Evolutionary conservation across 192 early-diverging fungal species (phyloP).

Genomic region (Coemansia sp.): DNA sequence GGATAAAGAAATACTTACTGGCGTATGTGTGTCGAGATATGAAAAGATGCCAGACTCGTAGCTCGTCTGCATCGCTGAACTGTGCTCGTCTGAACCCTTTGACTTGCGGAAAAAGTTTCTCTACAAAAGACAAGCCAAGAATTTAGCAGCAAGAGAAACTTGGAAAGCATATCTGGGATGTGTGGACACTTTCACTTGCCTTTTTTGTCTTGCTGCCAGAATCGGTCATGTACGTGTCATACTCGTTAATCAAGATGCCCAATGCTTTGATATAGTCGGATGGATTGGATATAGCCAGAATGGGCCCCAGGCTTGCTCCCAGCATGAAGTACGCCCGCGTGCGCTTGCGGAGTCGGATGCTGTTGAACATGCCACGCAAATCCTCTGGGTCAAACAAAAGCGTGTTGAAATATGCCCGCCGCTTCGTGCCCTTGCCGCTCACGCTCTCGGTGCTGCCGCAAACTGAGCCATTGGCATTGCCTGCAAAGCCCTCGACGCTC

Average conservation of each 20-base stretch:
- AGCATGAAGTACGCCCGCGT: slow-evolving; percentile 67
- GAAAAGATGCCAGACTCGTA: slow-evolving; percentile 53
- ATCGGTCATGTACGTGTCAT: slow-evolving; percentile 52
- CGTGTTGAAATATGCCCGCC: slow-evolving; percentile 51
- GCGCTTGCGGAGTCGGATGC: slow-evolving; percentile 50
- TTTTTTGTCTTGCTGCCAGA: slow-evolving; percentile 48
- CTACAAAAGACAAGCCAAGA: slow-evolving; percentile 4
- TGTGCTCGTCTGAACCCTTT: slow-evolving; percentile 43
- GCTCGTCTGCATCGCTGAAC: slow-evolving; percentile 24
- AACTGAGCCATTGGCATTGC: neutral
- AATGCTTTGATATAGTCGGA: slow-evolving; percentile 67
- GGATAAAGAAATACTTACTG: slow-evolving; percentile 18
- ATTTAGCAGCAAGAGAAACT: neutral
- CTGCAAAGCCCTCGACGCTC: neutral
- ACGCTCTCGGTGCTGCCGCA: neutral
- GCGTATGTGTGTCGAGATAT: slow-evolving; percentile 54
- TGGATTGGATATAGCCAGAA: slow-evolving; percentile 65
- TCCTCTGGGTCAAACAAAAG: slow-evolving; percentile 50
- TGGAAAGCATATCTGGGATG: neutral
- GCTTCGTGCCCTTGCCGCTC: slow-evolving; percentile 19
- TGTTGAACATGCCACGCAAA: slow-evolving; percentile 50
- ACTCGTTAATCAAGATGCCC: slow-evolving; percentile 63
- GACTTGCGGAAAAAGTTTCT: slow-evolving; percentile 55
- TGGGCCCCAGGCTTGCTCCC: slow-evolving; percentile 64
- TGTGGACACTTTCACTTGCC: neutral